Conservation (phyloP, 768 basidiomycete species). For the Suillus discolor region DNA sequence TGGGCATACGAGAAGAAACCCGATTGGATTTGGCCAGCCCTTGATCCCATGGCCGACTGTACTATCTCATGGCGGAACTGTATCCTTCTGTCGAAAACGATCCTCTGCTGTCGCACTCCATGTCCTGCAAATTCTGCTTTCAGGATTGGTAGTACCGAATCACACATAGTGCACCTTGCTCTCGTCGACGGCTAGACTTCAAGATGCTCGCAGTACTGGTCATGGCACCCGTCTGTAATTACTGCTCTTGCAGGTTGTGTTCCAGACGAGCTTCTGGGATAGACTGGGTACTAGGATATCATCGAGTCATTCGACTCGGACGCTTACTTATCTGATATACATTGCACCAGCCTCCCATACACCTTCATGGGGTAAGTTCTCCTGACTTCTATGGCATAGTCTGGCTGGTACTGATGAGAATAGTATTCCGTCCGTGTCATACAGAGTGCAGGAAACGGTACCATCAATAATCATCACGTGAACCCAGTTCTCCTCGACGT, state of each 20-base stretch:
- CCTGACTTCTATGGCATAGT: background rate
- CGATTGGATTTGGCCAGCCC: background rate
- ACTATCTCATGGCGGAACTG: background rate
- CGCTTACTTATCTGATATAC: background rate
- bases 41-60: background rate
- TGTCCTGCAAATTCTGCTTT: background rate
- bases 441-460: conserved; percentile 33
- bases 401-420: conserved; percentile 13
- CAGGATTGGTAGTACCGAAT: background rate
- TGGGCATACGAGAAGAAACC: too few species aligned
- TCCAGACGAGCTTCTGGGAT: background rate
- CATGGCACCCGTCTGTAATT: background rate
- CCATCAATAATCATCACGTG: conserved; percentile 29
- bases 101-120: background rate
- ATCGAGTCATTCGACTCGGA: background rate
- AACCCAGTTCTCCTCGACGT: too few species aligned
- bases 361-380: conserved; percentile 43
- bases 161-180: background rate
- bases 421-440: conserved; percentile 48
- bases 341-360: conserved; percentile 40
- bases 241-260: background rate
- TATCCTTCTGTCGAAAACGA: background rate
- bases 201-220: background rate
- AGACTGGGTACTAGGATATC: background rate
- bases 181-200: background rate